Evolutionary conservation across 2,329 filamentous ascomycete species (phyloP).

Genomic region (Coniella lustricola): DNA sequence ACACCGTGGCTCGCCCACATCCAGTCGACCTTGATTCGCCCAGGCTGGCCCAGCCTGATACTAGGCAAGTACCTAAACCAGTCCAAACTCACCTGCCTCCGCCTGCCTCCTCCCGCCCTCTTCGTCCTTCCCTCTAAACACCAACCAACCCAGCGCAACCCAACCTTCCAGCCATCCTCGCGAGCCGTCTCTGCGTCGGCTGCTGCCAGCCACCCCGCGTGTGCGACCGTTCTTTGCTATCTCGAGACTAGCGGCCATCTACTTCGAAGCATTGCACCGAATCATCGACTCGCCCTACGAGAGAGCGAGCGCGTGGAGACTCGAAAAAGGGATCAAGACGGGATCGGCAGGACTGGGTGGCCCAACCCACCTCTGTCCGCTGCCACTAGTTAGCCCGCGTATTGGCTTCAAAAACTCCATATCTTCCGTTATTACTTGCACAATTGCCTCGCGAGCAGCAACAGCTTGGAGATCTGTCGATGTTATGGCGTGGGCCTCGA

Average conservation of each 20-base stretch:
- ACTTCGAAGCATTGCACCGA: background rate
- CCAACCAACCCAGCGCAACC: background rate
- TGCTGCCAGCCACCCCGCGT: too few relatives aligned
- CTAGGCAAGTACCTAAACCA: background rate
- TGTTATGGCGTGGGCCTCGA: slow-evolving; percentile 16
- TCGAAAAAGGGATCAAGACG: background rate
- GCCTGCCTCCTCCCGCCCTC: too few relatives aligned
- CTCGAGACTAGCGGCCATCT: too few relatives aligned
- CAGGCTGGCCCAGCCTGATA: background rate
- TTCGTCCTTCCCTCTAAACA: too few relatives aligned
- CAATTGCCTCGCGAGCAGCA: background rate
- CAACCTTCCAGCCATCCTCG: background rate
- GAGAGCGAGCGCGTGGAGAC: slow-evolving; percentile 1
- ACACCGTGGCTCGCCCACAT: background rate
- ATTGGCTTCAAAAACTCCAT: too few relatives aligned
- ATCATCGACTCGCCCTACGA: background rate
- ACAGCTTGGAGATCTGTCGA: background rate
- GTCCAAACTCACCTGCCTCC: background rate
- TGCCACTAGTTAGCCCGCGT: too few relatives aligned
- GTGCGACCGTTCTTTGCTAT: too few relatives aligned
- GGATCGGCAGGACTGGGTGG: slow-evolving; percentile 1
- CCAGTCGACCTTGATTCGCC: background rate
- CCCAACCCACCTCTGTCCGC: background rate
- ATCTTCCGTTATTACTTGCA: too few relatives aligned
- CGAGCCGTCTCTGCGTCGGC: background rate